Evolutionary conservation across 805 yeast species (phyloP), one percentile per base, ranked within the genome.

Genomic region (Diddensiella caesifluorescens): DNA sequence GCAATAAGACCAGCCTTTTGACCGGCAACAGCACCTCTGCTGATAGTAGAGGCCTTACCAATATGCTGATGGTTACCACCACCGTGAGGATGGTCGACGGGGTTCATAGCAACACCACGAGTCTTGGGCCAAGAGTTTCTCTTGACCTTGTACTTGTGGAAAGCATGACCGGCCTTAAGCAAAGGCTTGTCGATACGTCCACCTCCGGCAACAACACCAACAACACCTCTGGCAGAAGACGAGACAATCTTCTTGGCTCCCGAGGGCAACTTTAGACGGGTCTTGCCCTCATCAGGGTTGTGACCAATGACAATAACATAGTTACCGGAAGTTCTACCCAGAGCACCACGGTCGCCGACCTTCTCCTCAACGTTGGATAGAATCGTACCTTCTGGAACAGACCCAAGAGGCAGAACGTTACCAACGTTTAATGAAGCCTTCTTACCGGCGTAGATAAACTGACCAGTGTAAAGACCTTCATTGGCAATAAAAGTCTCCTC

Each of bases 51-150:
- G 67, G 97, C 97, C 82, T 90, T 90, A 88, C 97, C 97, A 78
- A 89, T 90, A 75, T 90, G 97, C 80, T 90, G 97, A 77, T 90
- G 97, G 95, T 89, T 89, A 90, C 98, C 98, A 90, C 98, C 97
- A 86, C 98, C 98, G 75, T 90, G 98, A 73, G 98, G 98, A 80
- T 90, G 98, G 73, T 90, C 98, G 73, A 90, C 98, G 74, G 97
- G 97, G 80, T 90, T 90, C 98, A 92, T 90, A 72, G 98, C 98
- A 71, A 90, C 97, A 90, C 97, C 98, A 80, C 97, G 88, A 69
- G 97, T 92, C 85, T 87, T 89, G 77, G 98, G 98, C 97, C 97
- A 92, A 59, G 95, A 87, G 95, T 92, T 88, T 79, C 97, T 82
- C 94, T 92, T 92, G 67, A 89, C 95, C 77, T 75, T 89, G 92